Conservation (phyloP, 495 filamentous ascomycete species). For the Hyaloscypha finlandica region DNA sequence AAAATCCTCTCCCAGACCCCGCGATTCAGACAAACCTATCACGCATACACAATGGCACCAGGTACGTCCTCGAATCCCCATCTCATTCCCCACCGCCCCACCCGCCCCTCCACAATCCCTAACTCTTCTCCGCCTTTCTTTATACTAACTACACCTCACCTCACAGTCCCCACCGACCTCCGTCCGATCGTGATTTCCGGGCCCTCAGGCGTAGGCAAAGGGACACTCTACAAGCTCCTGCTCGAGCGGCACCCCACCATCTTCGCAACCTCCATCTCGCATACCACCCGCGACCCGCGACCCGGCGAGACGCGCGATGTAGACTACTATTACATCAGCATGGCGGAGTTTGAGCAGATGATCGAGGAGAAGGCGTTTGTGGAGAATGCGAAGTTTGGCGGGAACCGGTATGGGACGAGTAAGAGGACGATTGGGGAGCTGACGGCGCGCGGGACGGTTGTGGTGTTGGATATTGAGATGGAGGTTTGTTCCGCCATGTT, state of each 20-base stretch:
- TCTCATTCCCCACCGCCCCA: neutral
- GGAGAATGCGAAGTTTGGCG: constrained; percentile 86
- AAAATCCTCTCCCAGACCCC: constrained; percentile 5
- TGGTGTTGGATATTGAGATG: constrained; percentile 91
- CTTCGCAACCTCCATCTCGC: constrained; percentile 82
- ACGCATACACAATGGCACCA: constrained; percentile 45
- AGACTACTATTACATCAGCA: constrained; percentile 80
- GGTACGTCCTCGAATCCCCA: constrained; percentile 36
- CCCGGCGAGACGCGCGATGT: constrained; percentile 72
- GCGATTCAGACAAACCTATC: constrained; percentile 5
- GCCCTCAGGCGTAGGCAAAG: constrained; percentile 85
- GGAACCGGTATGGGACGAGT: constrained; percentile 86
- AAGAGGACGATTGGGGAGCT: constrained; percentile 75
- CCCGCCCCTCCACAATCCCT: neutral
- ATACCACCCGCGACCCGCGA: constrained; percentile 81
- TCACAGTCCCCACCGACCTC: constrained; percentile 35
- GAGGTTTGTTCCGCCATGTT: constrained; percentile 50
- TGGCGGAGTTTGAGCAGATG: constrained; percentile 68
- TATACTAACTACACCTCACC: constrained; percentile 27
- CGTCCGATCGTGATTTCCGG: constrained; percentile 85
- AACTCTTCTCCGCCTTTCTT: too few species aligned
- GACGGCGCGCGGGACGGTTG: constrained; percentile 63
- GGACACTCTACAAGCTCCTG: constrained; percentile 77
- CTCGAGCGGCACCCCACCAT: constrained; percentile 64
- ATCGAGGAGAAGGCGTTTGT: constrained; percentile 76